Evolutionary conservation across 164 flowering plant genomes (phyloP), one percentile per base, ranked within the genome.

Genomic region (Berberis vulgaris): DNA sequence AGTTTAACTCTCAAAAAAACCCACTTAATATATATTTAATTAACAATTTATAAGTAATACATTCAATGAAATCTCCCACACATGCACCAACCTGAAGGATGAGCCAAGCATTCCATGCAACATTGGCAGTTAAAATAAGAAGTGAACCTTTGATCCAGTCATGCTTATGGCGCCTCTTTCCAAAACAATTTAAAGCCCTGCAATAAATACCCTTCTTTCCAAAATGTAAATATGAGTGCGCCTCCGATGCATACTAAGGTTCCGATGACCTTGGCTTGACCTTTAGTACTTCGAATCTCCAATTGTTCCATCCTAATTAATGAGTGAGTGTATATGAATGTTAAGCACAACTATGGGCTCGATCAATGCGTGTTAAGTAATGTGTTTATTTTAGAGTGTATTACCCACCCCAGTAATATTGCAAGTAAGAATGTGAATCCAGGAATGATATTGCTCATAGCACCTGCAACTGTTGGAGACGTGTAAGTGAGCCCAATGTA

Each of bases 81-180:
- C 12, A 50, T 5, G 54, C 10, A 39, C 4, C 38, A 38, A 76
- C 82, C 81, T 77, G 81, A 49, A 82, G 72, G 42, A 79, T 72
- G 60, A 82, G 75, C 76, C 76, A 78, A 6, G 63, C 68, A 62
- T 77, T 71, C 71, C 72, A 76, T 12, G 74, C 74, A 46, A 71
- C 41, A 45, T 69, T 11, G 59, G 79, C 69, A 6, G 50, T 40
- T 13, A 72, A 55, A 59, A 78, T 72, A 8, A 81, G 72, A 41
- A 60, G 66, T 43, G 81, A 68, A n/a, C 81, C 84, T 71, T 72
- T 76, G 67, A 81, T 54, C 84, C 84, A 81, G 57, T 72, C 65
- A 26, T 67, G 72, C 43, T 59, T 60, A n/a, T 40, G 59, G 56
- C 66, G 80, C 13, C 55, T 61, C 49, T 56, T 49, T 10, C 41